These are phyloP conservation scores for Pseudocercospora ulei DNA, from an alignment of 2,329 filamentous ascomycete species.

Conservation along the genomic window DNA sequence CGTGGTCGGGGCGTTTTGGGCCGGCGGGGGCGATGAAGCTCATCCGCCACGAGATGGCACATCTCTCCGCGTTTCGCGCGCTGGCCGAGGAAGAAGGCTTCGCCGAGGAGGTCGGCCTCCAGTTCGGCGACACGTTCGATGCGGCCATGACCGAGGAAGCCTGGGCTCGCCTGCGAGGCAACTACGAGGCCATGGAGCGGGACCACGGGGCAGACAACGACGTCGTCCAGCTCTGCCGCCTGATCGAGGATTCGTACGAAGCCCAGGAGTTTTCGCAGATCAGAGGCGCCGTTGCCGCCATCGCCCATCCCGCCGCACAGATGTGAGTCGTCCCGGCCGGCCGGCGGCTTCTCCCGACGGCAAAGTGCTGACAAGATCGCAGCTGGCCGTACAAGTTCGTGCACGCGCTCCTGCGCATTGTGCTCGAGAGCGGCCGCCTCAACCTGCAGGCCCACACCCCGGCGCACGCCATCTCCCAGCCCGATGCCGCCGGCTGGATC, in stretches of 20 bases:
- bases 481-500: constrained; percentile 25
- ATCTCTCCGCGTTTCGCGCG: constrained; percentile 24
- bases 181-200: constrained; percentile 27
- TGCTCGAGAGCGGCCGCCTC: constrained; percentile 17
- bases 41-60: constrained; percentile 28
- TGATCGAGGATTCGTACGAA: constrained; percentile 22
- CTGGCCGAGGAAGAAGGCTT: constrained; percentile 23
- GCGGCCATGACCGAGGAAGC: constrained; percentile 32
- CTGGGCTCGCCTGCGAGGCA: constrained; percentile 27
- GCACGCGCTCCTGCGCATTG: constrained; percentile 22
- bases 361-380: constrained; percentile 5
- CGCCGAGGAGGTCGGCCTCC: constrained; percentile 29
- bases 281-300: constrained; percentile 28
- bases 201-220: constrained; percentile 30
- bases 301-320: constrained; percentile 29
- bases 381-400: constrained; percentile 28
- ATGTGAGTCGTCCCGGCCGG: constrained; percentile 19
- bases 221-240: constrained; percentile 25
- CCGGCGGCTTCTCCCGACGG: neutral
- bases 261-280: constrained; percentile 32
- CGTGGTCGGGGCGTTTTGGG: constrained; percentile 29
- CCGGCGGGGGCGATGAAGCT: constrained; percentile 29
- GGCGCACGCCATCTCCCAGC: constrained; percentile 24
- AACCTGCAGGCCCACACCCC: constrained; percentile 30
- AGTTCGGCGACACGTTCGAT: constrained; percentile 32